Percentiles rank a stretch among this genome's conserved stretches.
These are phyloP conservation scores for Gloeopeniophorella convolvens DNA, from an alignment of 768 basidiomycete species.

Conservation along the genomic window DNA sequence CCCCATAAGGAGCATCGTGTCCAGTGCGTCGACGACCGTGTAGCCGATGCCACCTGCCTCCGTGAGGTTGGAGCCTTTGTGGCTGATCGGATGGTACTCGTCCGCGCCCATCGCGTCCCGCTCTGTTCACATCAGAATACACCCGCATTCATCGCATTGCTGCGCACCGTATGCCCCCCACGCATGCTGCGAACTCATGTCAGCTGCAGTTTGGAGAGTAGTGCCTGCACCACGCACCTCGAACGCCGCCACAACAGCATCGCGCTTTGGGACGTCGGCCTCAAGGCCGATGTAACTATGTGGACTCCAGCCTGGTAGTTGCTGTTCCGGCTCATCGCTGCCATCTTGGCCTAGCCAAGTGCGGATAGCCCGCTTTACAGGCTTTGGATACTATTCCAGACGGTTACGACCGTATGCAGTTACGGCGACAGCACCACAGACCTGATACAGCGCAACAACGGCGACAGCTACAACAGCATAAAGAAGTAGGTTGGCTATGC, in stretches of 20 bases:
- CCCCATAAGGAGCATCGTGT: constrained; percentile 83
- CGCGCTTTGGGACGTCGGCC: constrained; percentile 57
- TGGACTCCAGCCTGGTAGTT: constrained; percentile 22
- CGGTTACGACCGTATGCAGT: background rate
- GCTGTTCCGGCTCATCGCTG: background rate
- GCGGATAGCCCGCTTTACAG: background rate
- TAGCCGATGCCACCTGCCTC: constrained; percentile 77
- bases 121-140: constrained; percentile 45
- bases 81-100: constrained; percentile 84
- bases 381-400: constrained; percentile 4
- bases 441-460: constrained; percentile 10
- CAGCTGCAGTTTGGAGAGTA: constrained; percentile 6
- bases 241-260: constrained; percentile 75
- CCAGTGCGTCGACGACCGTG: constrained; percentile 82
- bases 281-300: constrained; percentile 27
- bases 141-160: constrained; percentile 17
- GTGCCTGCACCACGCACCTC: constrained; percentile 40
- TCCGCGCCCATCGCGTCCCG: constrained; percentile 87
- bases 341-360: constrained; percentile 11
- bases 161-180: constrained; percentile 77
- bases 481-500: background rate
- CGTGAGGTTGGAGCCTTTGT: constrained; percentile 72
- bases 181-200: constrained; percentile 51
- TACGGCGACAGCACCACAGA: background rate
- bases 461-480: background rate